Percentiles rank a stretch among this genome's conserved stretches.
phyloP scores from a whole-genome alignment of 441 rosid genomes.

The Hura crepitans region DNA sequence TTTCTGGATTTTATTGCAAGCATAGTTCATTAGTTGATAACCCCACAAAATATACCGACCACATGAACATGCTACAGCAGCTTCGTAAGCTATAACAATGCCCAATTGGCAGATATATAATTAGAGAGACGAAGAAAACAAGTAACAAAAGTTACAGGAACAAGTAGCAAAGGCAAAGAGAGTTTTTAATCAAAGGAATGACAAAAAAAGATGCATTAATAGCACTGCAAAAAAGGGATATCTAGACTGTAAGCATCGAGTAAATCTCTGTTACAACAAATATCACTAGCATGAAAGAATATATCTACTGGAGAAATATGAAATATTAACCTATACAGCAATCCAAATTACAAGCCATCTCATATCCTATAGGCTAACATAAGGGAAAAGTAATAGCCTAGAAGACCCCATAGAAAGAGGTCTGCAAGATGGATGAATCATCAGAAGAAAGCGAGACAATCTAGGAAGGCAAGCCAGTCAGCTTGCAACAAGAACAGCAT shows the following conservation, averaged over 20 bases:
- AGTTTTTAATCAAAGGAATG: background rate
- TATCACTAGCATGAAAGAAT: constrained; percentile 3
- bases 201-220: background rate
- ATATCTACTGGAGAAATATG: constrained; percentile 24
- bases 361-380: constrained; percentile 23
- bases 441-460: constrained; percentile 9
- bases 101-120: too few relatives aligned
- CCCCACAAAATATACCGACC: too few relatives aligned
- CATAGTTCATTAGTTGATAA: too few relatives aligned
- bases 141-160: background rate
- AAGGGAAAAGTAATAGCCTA: constrained; percentile 22
- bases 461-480: constrained; percentile 24
- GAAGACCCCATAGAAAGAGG: constrained; percentile 9
- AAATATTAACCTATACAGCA: constrained; percentile 39
- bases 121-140: background rate
- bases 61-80: too few relatives aligned
- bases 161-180: too few relatives aligned
- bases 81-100: too few relatives aligned
- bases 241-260: constrained; percentile 18
- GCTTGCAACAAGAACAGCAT: constrained; percentile 21
- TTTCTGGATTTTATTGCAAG: too few relatives aligned
- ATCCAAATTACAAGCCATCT: constrained; percentile 31
- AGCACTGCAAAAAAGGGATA: constrained; percentile 8
- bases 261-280: constrained; percentile 26
- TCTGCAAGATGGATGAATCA: constrained; percentile 17